Base-by-base conservation (phyloP, 371 early-diverging fungal genomes). In the Chytridium lagenaria region DNA sequence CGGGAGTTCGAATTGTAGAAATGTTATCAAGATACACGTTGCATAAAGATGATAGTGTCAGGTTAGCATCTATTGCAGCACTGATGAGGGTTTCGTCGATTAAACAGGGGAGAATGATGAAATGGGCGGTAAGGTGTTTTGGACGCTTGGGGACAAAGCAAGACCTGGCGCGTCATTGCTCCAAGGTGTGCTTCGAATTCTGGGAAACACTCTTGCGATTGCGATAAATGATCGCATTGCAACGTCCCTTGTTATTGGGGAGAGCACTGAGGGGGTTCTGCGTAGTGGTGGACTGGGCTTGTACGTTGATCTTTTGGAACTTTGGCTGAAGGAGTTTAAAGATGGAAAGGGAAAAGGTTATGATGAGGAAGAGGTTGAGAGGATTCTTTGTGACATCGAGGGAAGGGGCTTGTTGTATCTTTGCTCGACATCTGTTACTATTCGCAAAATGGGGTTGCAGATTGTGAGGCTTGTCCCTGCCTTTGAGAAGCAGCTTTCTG, bases 41-140 rank as follows among this genome's bases (percentile, higher is more conserved):
- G 1, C 95, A 95, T 80, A 88, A 90, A 16, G 96, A 97, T 79
- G 92, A 92, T 26, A 82, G 90, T 59, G 78, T 97, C n/a, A 84
- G 92, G 63, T 78, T 83, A 30, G 85, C 91, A 12, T 86, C 94
- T 38, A 81, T 87, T 33, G 81, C 85, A 59, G 91, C 92, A 0
- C 77, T 93, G 64, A 68, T 87, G 59, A 82, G 94, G 2, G 87
- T 92, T n/a, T 89, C 91, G 0, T 37, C 36, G n/a, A 71, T 80
- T 31, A 72, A 81, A 10, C 90, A 90, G 63, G 85, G 75, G 90
- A 89, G 57, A 74, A 74, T 33, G 76, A 77, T 55, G 65, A 59
- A 31, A 31, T 63, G 12, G 31, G 52, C 28, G 69, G 70, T 31
- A 15, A 50, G 26, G 23, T 39, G 1, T 77, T 69, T 37, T 77